These are phyloP conservation scores for Cornus kousa DNA, from an alignment of 148 eudicot species.

Conservation along the genomic window DNA sequence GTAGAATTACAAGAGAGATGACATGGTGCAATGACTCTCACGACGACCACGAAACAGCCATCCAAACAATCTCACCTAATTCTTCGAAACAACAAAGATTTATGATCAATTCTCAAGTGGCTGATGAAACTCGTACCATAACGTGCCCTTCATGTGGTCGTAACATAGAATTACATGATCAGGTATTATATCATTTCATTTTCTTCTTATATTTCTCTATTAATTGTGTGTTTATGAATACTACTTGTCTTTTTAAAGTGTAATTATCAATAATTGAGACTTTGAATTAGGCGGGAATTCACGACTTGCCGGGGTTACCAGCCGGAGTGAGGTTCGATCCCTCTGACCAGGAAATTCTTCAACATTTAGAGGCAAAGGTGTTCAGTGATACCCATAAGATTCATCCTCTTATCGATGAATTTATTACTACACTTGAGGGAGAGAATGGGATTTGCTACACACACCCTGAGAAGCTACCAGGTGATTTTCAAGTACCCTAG, in stretches of 20 bases:
- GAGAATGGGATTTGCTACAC: slow-evolving; percentile 89
- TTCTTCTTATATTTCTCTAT: background rate
- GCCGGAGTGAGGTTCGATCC: slow-evolving; percentile 97
- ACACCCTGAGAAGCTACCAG: slow-evolving; percentile 90
- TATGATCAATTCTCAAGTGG: background rate
- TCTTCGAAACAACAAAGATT: background rate
- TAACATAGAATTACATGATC: slow-evolving; percentile 39
- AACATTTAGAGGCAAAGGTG: slow-evolving; percentile 76
- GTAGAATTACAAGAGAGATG: slow-evolving; percentile 30
- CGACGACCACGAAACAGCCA: background rate
- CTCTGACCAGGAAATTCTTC: slow-evolving; percentile 68
- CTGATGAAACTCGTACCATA: slow-evolving; percentile 21
- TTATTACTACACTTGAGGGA: slow-evolving; percentile 76
- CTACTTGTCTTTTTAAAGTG: background rate
- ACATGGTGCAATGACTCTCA: slow-evolving; percentile 48
- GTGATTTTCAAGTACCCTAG: slow-evolving; percentile 20
- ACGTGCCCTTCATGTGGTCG: slow-evolving; percentile 70
- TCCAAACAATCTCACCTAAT: slow-evolving; percentile 15
- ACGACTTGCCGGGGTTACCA: slow-evolving; percentile 76
- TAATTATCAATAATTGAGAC: background rate
- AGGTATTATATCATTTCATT: slow-evolving; percentile 29
- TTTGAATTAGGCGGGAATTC: slow-evolving; percentile 32
- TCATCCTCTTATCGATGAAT: slow-evolving; percentile 79
- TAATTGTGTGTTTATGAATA: background rate
- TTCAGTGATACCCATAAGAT: slow-evolving; percentile 37